These are phyloP conservation scores for Magnusiomyces suaveolens DNA, from an alignment of 1,139 yeast genomes.

Conservation along the genomic window DNA sequence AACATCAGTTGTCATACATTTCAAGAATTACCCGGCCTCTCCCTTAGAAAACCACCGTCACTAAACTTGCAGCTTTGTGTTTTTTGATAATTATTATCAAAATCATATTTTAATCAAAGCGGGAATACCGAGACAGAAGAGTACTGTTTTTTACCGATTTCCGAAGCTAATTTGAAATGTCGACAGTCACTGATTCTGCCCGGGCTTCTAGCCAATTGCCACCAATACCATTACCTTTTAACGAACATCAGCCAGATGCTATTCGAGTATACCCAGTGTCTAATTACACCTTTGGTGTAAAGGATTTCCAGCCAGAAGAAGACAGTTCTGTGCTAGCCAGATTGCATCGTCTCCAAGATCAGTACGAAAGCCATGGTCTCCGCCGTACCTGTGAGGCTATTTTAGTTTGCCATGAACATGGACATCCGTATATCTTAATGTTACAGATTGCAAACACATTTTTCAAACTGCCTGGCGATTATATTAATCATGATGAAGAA, in stretches of 20 bases:
- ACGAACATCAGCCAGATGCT: slow-evolving; percentile 21
- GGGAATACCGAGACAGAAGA: too few species aligned
- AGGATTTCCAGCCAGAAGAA: slow-evolving; percentile 30
- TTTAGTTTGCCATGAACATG: slow-evolving; percentile 31
- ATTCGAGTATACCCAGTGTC: slow-evolving; percentile 29
- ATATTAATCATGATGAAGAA: slow-evolving; percentile 27
- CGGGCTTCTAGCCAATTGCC: slow-evolving; percentile 22
- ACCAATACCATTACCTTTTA: slow-evolving; percentile 19
- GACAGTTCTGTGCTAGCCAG: slow-evolving; percentile 28
- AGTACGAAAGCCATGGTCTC: slow-evolving; percentile 30
- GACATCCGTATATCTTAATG: slow-evolving; percentile 32
- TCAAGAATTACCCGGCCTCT: too few species aligned
- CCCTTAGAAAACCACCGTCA: too few species aligned
- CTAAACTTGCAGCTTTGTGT: too few species aligned
- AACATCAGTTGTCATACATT: background rate
- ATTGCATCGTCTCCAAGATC: slow-evolving; percentile 26
- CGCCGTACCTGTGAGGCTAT: slow-evolving; percentile 32
- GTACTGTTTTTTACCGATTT: too few species aligned
- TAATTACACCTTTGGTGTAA: slow-evolving; percentile 30
- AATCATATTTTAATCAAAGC: too few species aligned
- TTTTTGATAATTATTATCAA: too few species aligned
- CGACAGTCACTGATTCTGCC: slow-evolving; percentile 23
- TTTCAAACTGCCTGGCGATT: slow-evolving; percentile 33
- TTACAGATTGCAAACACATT: slow-evolving; percentile 28
- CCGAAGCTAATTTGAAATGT: slow-evolving; percentile 15